A percentile compares a stretch with the other conserved stretches of the same genome.
Conservation (phyloP, 345 rosid species). For the Eucalyptus urophylla region DNA sequence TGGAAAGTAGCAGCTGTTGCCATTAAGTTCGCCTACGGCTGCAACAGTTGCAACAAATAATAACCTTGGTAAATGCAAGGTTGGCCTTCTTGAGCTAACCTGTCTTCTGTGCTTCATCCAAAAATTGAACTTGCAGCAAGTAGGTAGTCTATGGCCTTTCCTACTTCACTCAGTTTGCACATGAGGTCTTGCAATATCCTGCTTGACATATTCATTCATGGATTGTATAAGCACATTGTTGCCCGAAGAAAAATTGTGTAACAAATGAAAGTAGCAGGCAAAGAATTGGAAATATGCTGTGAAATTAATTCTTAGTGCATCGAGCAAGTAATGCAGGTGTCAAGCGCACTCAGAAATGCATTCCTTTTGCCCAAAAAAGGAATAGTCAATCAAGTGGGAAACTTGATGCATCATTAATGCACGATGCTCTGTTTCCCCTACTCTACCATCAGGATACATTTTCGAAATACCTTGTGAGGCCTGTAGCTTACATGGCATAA, state of each 20-base stretch:
- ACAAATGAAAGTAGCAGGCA: neutral
- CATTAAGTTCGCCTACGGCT: neutral
- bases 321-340: neutral
- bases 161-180: conserved; percentile 78
- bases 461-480: neutral
- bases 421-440: neutral
- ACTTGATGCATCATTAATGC: neutral
- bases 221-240: neutral
- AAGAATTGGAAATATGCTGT: neutral
- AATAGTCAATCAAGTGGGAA: neutral
- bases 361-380: neutral
- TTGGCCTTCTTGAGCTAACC: conserved; percentile 68
- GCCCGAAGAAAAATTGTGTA: neutral
- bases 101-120: conserved; percentile 36
- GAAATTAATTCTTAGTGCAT: neutral
- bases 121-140: conserved; percentile 58
- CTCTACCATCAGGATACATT: neutral
- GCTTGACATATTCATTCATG: conserved; percentile 1
- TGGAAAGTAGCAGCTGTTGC: neutral
- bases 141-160: conserved; percentile 79
- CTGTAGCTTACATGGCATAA: neutral
- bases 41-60: neutral
- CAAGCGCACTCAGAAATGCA: neutral
- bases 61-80: conserved; percentile 62
- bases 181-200: conserved; percentile 88